phyloP scores from a whole-genome alignment of 768 basidiomycete species.

The Pholiota conissans region DNA sequence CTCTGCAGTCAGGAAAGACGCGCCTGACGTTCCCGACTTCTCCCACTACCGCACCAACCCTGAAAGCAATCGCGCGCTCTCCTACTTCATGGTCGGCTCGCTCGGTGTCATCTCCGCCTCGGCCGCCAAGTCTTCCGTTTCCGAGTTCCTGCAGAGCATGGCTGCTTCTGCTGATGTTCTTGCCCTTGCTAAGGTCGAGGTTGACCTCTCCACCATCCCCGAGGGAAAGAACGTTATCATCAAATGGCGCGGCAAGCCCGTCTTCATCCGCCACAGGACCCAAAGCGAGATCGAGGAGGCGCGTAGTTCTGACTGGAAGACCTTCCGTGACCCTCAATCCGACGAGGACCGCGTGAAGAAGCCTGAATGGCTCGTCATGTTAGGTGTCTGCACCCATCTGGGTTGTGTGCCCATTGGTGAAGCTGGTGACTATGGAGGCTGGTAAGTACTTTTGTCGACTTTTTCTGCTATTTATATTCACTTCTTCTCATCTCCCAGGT shows the following conservation, averaged over 20 bases:
- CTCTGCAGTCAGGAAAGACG: conserved; percentile 64
- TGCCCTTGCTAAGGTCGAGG: conserved; percentile 96
- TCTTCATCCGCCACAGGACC: conserved; percentile 98
- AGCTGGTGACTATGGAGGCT: conserved; percentile 96
- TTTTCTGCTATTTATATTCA: background rate
- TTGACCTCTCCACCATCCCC: conserved; percentile 86
- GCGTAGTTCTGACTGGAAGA: conserved; percentile 78
- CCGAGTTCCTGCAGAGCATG: conserved; percentile 96
- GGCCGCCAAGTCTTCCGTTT: conserved; percentile 89
- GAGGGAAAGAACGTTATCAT: conserved; percentile 97
- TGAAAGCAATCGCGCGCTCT: conserved; percentile 69
- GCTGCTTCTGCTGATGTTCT: conserved; percentile 96
- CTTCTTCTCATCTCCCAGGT: conserved; percentile 42
- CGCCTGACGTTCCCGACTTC: conserved; percentile 88
- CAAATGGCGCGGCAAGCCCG: conserved; percentile 99
- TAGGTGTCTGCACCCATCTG: conserved; percentile 94
- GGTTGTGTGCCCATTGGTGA: conserved; percentile 99
- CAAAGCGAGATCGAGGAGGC: conserved; percentile 91
- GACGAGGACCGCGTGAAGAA: conserved; percentile 90
- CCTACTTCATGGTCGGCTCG: conserved; percentile 89
- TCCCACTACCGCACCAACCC: conserved; percentile 74
- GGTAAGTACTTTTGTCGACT: conserved; percentile 55
- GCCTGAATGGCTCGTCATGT: conserved; percentile 95
- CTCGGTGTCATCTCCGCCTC: conserved; percentile 94
- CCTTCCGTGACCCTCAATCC: conserved; percentile 86